These are phyloP conservation scores for Santalum album DNA, from an alignment of 164 flowering plant species.

Conservation along the genomic window DNA sequence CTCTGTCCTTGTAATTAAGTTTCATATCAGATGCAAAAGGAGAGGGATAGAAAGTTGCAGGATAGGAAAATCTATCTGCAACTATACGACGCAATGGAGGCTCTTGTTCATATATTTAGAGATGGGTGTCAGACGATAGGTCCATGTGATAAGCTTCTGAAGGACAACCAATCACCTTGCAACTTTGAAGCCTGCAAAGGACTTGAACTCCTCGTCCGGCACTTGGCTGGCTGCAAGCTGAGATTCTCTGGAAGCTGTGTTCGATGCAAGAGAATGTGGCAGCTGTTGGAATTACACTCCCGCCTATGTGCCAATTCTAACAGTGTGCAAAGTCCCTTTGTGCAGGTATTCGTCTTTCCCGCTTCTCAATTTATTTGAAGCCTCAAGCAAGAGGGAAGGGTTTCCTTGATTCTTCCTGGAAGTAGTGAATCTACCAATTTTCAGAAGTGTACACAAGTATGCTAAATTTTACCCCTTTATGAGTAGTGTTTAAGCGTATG, in stretches of 20 bases:
- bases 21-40: constrained; percentile 42
- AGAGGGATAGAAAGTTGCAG: constrained; percentile 34
- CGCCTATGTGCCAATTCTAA: constrained; percentile 46
- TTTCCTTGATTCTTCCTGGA: too few relatives aligned
- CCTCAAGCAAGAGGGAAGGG: too few relatives aligned
- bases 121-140: constrained; percentile 94
- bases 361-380: too few relatives aligned
- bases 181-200: constrained; percentile 67
- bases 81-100: constrained; percentile 88
- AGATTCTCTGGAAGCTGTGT: constrained; percentile 71
- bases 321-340: constrained; percentile 62
- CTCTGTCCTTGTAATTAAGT: background rate
- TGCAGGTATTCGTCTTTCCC: too few relatives aligned
- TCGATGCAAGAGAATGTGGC: constrained; percentile 99
- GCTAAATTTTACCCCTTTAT: too few relatives aligned
- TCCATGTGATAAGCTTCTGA: constrained; percentile 58
- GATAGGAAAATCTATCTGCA: constrained; percentile 59
- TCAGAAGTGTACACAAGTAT: too few relatives aligned
- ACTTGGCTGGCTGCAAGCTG: constrained; percentile 76
- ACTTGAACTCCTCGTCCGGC: constrained; percentile 69
- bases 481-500: too few relatives aligned
- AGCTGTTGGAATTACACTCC: constrained; percentile 60
- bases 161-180: constrained; percentile 48
- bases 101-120: constrained; percentile 76
- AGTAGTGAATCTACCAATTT: too few relatives aligned